Evolutionary conservation across 805 yeast species (phyloP).

Genomic region (Cyberlindnera bimundalis): DNA sequence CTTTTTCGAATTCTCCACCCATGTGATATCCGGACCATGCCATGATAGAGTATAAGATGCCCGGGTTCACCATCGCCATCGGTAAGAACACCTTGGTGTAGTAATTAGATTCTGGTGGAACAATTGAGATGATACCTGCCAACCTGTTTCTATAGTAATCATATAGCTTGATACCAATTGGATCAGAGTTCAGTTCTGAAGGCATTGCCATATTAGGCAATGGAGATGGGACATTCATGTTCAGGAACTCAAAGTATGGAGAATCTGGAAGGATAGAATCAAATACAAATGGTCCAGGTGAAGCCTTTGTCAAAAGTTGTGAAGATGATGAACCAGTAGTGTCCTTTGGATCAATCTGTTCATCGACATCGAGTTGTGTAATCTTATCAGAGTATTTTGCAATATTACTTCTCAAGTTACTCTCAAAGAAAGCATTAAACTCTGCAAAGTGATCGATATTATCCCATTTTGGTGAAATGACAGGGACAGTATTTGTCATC

Average conservation of each 20-base stretch:
- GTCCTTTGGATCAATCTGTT: background rate
- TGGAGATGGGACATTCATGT: slow-evolving; percentile 17
- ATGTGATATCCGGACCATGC: slow-evolving; percentile 51
- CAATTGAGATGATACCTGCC: slow-evolving; percentile 45
- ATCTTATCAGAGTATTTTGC: slow-evolving; percentile 17
- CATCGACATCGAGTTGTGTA: slow-evolving; percentile 11
- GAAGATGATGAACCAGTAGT: slow-evolving; percentile 1
- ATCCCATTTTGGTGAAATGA: slow-evolving; percentile 17
- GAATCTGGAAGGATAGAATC: slow-evolving; percentile 10
- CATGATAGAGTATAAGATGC: slow-evolving; percentile 48
- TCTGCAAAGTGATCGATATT: slow-evolving; percentile 11
- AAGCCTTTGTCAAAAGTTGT: background rate
- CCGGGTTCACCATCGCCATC: slow-evolving; percentile 46
- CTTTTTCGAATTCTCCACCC: slow-evolving; percentile 37
- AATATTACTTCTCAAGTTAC: slow-evolving; percentile 21
- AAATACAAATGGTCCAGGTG: slow-evolving; percentile 6
- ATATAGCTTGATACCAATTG: slow-evolving; percentile 40
- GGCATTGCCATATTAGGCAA: slow-evolving; percentile 19
- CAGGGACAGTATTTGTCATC: background rate
- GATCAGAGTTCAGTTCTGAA: slow-evolving; percentile 33
- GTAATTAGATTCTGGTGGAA: slow-evolving; percentile 47
- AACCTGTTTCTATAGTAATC: slow-evolving; percentile 49
- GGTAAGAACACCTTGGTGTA: slow-evolving; percentile 50
- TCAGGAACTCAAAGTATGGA: slow-evolving; percentile 14
- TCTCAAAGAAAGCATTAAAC: slow-evolving; percentile 27